Base-by-base conservation (phyloP, 345 rosid species). In the Abelmoschus esculentus region DNA sequence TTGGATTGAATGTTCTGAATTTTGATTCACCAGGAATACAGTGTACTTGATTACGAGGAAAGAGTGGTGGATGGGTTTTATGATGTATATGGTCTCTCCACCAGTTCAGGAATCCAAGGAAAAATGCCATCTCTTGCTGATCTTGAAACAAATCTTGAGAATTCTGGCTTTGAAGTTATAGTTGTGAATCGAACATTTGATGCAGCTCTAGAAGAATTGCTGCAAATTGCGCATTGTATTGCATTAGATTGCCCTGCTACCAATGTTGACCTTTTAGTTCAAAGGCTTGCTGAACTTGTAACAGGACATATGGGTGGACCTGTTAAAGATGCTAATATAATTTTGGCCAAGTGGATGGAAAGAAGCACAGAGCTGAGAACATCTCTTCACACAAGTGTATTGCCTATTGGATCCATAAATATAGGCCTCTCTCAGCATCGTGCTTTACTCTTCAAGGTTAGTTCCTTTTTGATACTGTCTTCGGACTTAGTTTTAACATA, bases 371-470 rank as follows among this genome's bases (percentile, higher is more conserved):
- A 88, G 79, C 82, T 89, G 75, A 89, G 91, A 84, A 85, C 86
- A 38, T 84, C 92, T 66, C 84, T 86, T 65, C 90, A 86, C 6
- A 84, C 96, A 34, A 84, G 89, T 75, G 84, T 90, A 52, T 79
- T 95, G 77, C 98, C 97, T 53, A 85, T 95, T 80, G 99, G 99
- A 26, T 87, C 93, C 74, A 77, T 95, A 75, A 77, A 83, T 78
- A 85, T 90, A 73, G 98, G 99, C 64, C 78, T 95, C 44, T 89
- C 98, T 38, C 84, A 98, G 65, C 97, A 95, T 70, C 99, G 99
- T 70, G 93, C 99, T 74, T 84, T 95, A 76, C 97, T 95, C 84
- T 95, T 95, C 81, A 95, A 95, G 99, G 99, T 90, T 47, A 63
- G 82, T 74, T 69, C 7, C 65, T 14, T 29, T 44, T 44, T 44